Evolutionary conservation across 306 rosid species (phyloP).

Genomic region (Rosa persica): DNA sequence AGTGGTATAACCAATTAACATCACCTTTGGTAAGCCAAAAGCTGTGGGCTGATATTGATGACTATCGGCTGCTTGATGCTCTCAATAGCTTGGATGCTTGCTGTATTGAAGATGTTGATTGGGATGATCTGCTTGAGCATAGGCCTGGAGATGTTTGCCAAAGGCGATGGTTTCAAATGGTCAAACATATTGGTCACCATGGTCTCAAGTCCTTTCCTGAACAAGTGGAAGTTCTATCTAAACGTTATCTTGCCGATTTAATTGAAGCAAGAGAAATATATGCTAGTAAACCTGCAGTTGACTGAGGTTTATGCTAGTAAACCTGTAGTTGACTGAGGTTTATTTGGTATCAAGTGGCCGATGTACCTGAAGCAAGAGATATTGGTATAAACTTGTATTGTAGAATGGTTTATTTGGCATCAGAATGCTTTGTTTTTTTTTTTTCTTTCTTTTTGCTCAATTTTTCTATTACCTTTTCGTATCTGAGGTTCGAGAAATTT

Average conservation of each 20-base stretch:
- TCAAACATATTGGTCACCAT: slow-evolving; percentile 54
- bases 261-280: slow-evolving; percentile 59
- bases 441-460: too few relatives aligned
- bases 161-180: slow-evolving; percentile 84
- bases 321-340: slow-evolving; percentile 40
- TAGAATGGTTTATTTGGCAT: neutral
- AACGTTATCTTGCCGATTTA: slow-evolving; percentile 53
- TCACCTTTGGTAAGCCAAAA: slow-evolving; percentile 54
- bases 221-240: slow-evolving; percentile 65
- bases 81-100: slow-evolving; percentile 63
- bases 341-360: neutral
- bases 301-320: slow-evolving; percentile 34
- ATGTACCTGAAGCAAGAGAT: neutral
- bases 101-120: slow-evolving; percentile 69
- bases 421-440: neutral
- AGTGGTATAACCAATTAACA: slow-evolving; percentile 68
- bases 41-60: slow-evolving; percentile 73
- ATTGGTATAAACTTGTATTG: neutral
- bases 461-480: neutral
- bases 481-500: neutral
- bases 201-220: slow-evolving; percentile 60
- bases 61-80: slow-evolving; percentile 61
- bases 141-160: slow-evolving; percentile 67
- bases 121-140: slow-evolving; percentile 73
- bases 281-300: slow-evolving; percentile 44